Evolutionary conservation across 179 eudicot species (phyloP), one percentile per base, ranked within the genome.

Genomic region (Spergularia azorica): DNA sequence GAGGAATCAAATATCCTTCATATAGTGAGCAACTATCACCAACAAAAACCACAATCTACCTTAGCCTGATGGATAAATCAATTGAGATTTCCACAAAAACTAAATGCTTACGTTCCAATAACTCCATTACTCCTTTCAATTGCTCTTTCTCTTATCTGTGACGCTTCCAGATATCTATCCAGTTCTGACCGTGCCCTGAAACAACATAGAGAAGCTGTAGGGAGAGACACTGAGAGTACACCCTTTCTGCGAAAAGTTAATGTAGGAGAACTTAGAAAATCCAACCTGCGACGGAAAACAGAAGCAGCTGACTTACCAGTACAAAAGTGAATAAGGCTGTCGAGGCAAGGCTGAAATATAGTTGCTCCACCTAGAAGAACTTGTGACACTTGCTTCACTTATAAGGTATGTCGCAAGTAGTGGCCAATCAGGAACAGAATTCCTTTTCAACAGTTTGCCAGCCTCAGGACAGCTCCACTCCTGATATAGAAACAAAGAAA

Each of bases 151-250:
- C 97, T 87, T 76, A 95, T 93, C 81, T 95, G 96, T 55, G 98
- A 95, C 71, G 98, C 98, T 87, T 91, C 95, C 72, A 95, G 85
- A 82, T 93, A 95, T 76, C 87, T 82, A 83, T 95, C 98, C 70
- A 95, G 88, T 67, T 95, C 98, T 77, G 94, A 78, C 32, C 91
- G 95, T 59, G 97, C 91, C 98, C 98, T 95, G 98, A 89, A 93
- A 95, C 75, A 76, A 91, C 83, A 84, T 57, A 81, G 82, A 87
- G 79, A 84, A 81, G 85, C 91, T 89, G 88, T 89, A 86, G 97
- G 78, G 84, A 65, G 79, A 85, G 84, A 77, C 79, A 83, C 84
- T 83, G 86, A 89, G 88, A 77, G 79, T 63, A 83, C 80, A 86
- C 84, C 76, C 87, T 81, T 85, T 72, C 81, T 68, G 77, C 80